Evolutionary conservation across 192 early-diverging fungal species (phyloP).

Genomic region (Umbelopsis vinacea): DNA sequence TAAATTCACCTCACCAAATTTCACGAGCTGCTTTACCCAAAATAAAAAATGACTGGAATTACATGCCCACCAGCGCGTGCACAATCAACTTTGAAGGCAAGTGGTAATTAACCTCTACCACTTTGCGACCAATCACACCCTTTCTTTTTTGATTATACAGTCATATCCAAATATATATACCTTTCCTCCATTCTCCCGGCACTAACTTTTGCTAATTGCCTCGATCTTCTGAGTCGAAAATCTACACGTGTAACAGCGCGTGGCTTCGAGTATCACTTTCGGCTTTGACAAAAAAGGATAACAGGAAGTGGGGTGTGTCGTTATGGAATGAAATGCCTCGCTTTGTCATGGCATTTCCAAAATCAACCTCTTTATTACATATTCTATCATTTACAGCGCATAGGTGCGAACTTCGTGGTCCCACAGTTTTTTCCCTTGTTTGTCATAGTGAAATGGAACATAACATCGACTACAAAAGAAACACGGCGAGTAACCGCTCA

Average conservation of each 20-base stretch:
- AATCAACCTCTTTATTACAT: too few species aligned
- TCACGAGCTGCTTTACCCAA: conserved; percentile 20
- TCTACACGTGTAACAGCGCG: conserved; percentile 10
- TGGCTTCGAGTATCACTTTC: conserved; percentile 16
- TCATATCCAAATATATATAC: background rate
- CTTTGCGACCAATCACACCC: background rate
- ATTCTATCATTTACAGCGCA: background rate
- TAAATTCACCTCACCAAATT: background rate
- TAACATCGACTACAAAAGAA: conserved; percentile 78
- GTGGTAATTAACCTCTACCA: conserved; percentile 5
- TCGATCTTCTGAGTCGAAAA: background rate
- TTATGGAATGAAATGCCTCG: background rate
- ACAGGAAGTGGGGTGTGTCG: background rate
- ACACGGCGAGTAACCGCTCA: conserved; percentile 68
- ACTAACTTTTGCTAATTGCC: background rate
- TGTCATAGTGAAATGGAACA: conserved; percentile 69
- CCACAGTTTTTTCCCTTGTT: conserved; percentile 41
- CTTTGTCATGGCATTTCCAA: background rate
- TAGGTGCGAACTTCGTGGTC: conserved; percentile 4
- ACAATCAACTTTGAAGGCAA: conserved; percentile 20
- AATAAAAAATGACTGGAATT: background rate
- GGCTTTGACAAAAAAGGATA: conserved; percentile 15
- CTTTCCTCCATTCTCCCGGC: conserved; percentile 6
- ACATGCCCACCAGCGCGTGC: conserved; percentile 1
- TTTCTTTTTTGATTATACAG: background rate